Conservation (phyloP, 2,329 filamentous ascomycete species). For the Plectosphaerella plurivora region DNA sequence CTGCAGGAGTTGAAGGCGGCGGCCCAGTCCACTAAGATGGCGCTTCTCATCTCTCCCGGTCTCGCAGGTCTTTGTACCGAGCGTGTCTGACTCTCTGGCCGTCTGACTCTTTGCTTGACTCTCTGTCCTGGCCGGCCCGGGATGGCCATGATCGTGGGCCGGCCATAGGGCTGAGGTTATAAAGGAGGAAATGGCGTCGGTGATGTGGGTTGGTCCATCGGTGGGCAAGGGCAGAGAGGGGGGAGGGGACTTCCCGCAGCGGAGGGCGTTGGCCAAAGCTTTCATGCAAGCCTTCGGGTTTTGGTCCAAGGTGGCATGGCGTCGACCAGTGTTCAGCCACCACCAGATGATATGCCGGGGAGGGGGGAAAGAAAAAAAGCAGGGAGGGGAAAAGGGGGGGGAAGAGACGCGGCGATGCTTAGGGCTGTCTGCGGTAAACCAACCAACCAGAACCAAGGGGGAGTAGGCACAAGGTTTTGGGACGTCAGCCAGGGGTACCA, state of each 20-base stretch:
- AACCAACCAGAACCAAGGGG: background rate
- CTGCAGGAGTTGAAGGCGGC: background rate
- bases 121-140: background rate
- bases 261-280: background rate
- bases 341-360: background rate
- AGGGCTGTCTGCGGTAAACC: background rate
- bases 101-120: background rate
- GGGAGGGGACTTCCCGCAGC: background rate
- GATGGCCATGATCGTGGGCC: background rate
- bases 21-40: background rate
- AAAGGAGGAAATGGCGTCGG: background rate
- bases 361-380: background rate
- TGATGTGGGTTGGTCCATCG: too few relatives aligned
- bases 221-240: too few relatives aligned
- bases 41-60: background rate
- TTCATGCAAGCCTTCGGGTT: slow-evolving; percentile 1
- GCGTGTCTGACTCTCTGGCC: background rate
- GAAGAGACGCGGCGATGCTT: background rate
- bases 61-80: too few relatives aligned
- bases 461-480: too few relatives aligned
- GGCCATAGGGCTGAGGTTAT: background rate
- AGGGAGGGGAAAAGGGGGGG: background rate
- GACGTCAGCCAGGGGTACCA: too few relatives aligned
- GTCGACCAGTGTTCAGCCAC: background rate
- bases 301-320: background rate